Evolutionary conservation across 305 asterid genomes (phyloP).

Genomic region (Fraxinus xanthoxyloides): DNA sequence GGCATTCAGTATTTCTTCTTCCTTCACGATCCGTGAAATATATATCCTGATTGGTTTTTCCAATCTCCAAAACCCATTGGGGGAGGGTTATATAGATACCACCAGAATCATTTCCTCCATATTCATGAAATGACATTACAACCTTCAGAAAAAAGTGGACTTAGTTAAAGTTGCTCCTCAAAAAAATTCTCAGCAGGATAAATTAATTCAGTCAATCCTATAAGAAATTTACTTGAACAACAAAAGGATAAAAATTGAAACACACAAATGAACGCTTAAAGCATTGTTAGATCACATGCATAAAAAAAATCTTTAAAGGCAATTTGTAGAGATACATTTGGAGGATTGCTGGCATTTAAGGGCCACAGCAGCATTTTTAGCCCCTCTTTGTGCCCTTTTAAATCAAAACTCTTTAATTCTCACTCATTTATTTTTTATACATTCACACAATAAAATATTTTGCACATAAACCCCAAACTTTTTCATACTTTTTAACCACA

Average conservation of each 20-base stretch:
- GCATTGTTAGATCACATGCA: conserved; percentile 6
- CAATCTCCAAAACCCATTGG: conserved; percentile 75
- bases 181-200: not conserved
- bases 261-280: not conserved
- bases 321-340: not conserved
- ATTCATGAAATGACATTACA: conserved; percentile 69
- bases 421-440: no score
- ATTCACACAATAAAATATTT: no score
- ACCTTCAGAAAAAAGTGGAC: conserved; percentile 42
- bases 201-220: not conserved
- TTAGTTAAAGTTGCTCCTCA: conserved; percentile 4
- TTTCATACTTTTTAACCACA: no score
- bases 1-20: conserved; percentile 71
- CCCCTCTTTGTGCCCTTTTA: no score
- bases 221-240: not conserved
- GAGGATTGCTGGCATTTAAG: conserved; percentile 8
- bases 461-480: no score
- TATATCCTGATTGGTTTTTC: conserved; percentile 67
- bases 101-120: conserved; percentile 59
- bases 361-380: not conserved
- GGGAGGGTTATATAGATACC: conserved; percentile 65
- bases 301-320: not conserved
- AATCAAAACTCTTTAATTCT: no score
- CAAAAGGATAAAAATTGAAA: not conserved
- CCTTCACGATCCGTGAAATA: conserved; percentile 78